phyloP scores from a whole-genome alignment of 495 filamentous ascomycete genomes.

The Daldinia loculata region DNA sequence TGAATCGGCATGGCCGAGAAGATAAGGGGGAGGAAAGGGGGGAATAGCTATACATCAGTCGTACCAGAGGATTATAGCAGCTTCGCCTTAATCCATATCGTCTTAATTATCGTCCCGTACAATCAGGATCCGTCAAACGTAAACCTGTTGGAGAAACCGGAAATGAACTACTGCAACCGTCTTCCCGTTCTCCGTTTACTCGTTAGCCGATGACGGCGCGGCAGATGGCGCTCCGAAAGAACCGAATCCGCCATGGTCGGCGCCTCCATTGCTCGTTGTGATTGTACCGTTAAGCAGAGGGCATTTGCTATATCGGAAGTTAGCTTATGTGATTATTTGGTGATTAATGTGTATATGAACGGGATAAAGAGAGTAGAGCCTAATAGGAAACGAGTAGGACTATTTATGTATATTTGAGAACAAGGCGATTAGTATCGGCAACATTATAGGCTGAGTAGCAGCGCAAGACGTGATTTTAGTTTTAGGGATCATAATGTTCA shows the following conservation, averaged over 20 bases:
- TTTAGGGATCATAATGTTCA: slow-evolving; percentile 6
- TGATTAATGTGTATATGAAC: slow-evolving; percentile 6
- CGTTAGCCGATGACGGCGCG: slow-evolving; percentile 19
- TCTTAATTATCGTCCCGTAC: neutral
- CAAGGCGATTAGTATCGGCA: slow-evolving; percentile 7
- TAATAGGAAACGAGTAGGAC: neutral
- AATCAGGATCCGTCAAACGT: neutral
- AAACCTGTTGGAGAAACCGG: neutral
- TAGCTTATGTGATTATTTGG: slow-evolving; percentile 43
- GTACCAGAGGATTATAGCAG: neutral
- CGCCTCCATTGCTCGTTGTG: slow-evolving; percentile 70
- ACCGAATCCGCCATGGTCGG: slow-evolving; percentile 62
- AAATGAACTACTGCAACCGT: neutral
- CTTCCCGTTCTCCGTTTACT: slow-evolving; percentile 7
- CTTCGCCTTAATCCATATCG: neutral
- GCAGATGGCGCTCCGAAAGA: slow-evolving; percentile 53
- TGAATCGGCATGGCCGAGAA: slow-evolving; percentile 1
- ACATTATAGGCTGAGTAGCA: neutral
- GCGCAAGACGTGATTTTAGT: neutral
- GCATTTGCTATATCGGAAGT: slow-evolving; percentile 68
- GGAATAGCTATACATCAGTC: neutral
- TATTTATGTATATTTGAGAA: neutral
- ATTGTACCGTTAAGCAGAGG: slow-evolving; percentile 88
- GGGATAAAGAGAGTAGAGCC: slow-evolving; percentile 1
- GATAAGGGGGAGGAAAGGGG: neutral